Evolutionary conservation across 2,329 filamentous ascomycete species (phyloP), one percentile per base, ranked within the genome.

Genomic region (Sordariomycetes sp.): DNA sequence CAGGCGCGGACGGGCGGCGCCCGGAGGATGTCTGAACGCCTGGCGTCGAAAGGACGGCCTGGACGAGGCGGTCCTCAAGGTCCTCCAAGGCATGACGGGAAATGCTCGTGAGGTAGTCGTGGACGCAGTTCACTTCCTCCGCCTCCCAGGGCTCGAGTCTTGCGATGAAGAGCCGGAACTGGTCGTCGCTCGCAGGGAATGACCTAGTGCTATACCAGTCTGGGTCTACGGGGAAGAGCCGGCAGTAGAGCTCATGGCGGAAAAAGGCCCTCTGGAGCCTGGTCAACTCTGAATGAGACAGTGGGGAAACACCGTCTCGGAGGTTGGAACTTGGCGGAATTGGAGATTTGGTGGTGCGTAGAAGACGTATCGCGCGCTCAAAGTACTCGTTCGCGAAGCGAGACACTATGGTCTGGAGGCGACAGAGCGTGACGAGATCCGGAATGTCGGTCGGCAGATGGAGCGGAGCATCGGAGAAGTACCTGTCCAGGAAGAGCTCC

Each of bases 191-290:
- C 8, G 20, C 22, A 4, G 42, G 15, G 8, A n/a, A 8, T 2
- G 12, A 24, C 4, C 22, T 10, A 24, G 4, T 10, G 10, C 4
- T 5, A 42, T 42, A n/a, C 10, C 10, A 32, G 55, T 32, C 28
- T 8, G 4, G 28, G 3, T 32, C 4, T 8, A 32, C 28, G 25
- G 36, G 52, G 45, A 54, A 39, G 8, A 50, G 24, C 24, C 48
- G 17, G 28, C 17, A 58, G 57, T 55, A 55, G 42, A 58, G 24
- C 48, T 58, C 57, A 39, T 55, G 39, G 12, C 57, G 53, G 15
- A 42, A 58, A n/a, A 55, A 58, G 28, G 53, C 53, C 20, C 57
- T 58, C 35, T 58, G 42, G 34, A 58, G 35, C 32, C 57, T 50
- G 17, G 57, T 39, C n/a, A 17, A n/a, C 25, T 58, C 57, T 7